Percentiles rank a stretch among this genome's conserved stretches.
Evolutionary conservation across 108 stramenopile species (phyloP).

Genomic region (Fistulifera solaris): DNA sequence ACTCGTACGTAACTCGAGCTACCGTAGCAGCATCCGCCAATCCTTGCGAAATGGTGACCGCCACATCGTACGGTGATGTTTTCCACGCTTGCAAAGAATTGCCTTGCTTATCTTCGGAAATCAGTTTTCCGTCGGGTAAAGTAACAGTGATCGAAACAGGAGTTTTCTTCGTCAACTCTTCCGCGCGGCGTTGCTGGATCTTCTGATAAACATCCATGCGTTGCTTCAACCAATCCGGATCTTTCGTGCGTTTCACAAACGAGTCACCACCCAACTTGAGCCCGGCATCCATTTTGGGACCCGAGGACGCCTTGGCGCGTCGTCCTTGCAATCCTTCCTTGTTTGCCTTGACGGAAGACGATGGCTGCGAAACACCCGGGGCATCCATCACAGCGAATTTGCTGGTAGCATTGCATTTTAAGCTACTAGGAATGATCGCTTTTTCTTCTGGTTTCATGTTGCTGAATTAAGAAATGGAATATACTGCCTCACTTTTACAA

Average conservation of each 20-base stretch:
- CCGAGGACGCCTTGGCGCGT: conserved; percentile 64
- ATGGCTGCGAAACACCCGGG: conserved; percentile 24
- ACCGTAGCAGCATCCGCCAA: conserved; percentile 79
- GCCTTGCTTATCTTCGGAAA: conserved; percentile 40
- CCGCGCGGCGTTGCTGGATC: conserved; percentile 44
- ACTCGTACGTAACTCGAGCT: conserved; percentile 82
- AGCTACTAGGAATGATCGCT: no score
- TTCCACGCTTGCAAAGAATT: conserved; percentile 36
- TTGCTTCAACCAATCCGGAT: conserved; percentile 61
- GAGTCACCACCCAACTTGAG: conserved; percentile 68
- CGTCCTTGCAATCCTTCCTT: conserved; percentile 50
- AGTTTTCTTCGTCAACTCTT: conserved; percentile 51
- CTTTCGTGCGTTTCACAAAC: conserved; percentile 43
- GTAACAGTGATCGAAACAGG: conserved; percentile 83
- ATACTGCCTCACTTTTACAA: no score
- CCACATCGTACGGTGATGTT: conserved; percentile 91
- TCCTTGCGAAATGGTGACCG: conserved; percentile 78
- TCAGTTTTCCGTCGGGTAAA: conserved; percentile 90
- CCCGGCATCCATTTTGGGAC: conserved; percentile 67
- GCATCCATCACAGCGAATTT: conserved; percentile 29
- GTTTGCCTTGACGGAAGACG: background rate
- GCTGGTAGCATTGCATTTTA: conserved; percentile 6
- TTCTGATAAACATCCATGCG: conserved; percentile 50
- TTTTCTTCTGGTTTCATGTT: no score
- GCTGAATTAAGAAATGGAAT: no score